Evolutionary conservation across 371 early-diverging fungal species (phyloP).

Genomic region (Dichotomocladium elegans): DNA sequence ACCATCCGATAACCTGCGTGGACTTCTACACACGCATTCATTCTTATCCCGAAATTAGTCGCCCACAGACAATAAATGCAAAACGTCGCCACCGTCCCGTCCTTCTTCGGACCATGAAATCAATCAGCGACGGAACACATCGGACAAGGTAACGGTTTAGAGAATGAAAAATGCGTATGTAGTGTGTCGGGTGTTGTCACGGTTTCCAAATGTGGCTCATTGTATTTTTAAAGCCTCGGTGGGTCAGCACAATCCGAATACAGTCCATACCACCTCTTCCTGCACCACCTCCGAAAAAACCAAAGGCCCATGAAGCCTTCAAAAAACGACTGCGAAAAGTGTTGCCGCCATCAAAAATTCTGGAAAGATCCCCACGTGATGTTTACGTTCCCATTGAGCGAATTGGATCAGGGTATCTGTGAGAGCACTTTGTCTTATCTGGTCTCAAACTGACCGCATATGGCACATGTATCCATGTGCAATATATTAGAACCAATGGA

Average conservation of each 20-base stretch:
- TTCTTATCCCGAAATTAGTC: neutral
- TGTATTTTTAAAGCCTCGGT: constrained; percentile 22
- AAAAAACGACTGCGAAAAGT: constrained; percentile 41
- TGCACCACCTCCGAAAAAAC: constrained; percentile 23
- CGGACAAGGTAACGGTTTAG: too few relatives aligned
- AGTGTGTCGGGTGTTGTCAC: too few relatives aligned
- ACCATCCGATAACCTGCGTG: too few relatives aligned
- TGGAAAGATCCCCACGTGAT: constrained; percentile 37
- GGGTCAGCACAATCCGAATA: constrained; percentile 40
- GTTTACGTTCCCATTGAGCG: constrained; percentile 29
- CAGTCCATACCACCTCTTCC: constrained; percentile 33
- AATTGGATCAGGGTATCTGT: constrained; percentile 52
- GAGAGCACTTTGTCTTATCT: too few relatives aligned
- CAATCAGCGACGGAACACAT: too few relatives aligned
- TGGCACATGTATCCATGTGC: neutral
- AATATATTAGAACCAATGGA: constrained; percentile 19
- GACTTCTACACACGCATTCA: too few relatives aligned
- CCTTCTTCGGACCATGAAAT: neutral
- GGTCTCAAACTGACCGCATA: neutral
- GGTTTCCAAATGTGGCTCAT: too few relatives aligned
- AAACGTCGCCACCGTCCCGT: neutral
- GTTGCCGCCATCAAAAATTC: constrained; percentile 34
- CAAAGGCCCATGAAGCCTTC: constrained; percentile 30
- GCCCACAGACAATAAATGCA: neutral
- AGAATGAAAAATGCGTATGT: too few relatives aligned